A percentile compares a stretch with the other conserved stretches of the same genome.
These are phyloP conservation scores for Neoboletus magnificus DNA, from an alignment of 768 basidiomycete genomes.

Conservation along the genomic window DNA sequence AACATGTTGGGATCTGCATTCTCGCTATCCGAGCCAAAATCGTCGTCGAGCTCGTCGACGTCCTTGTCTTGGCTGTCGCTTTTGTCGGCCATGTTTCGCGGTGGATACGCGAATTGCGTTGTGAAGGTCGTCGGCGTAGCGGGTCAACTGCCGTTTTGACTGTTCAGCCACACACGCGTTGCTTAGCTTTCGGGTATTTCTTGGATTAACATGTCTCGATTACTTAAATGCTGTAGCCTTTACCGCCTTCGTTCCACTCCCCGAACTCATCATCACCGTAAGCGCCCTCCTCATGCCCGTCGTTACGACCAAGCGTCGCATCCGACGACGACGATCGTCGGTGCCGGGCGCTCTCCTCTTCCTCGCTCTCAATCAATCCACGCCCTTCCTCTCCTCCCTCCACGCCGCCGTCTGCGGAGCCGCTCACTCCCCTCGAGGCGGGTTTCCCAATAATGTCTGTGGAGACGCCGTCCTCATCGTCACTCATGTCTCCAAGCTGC, in stretches of 20 bases:
- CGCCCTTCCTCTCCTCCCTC: slow-evolving; percentile 40
- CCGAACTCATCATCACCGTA: slow-evolving; percentile 34
- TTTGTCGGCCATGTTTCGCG: slow-evolving; percentile 18
- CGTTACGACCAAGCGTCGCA: slow-evolving; percentile 30
- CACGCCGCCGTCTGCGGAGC: slow-evolving; percentile 7
- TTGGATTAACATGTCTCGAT: neutral
- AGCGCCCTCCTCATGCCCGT: slow-evolving; percentile 6
- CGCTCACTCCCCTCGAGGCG: slow-evolving; percentile 16
- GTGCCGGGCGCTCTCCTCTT: slow-evolving; percentile 31
- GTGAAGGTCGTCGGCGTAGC: neutral
- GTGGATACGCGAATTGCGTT: neutral
- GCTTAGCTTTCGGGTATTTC: neutral
- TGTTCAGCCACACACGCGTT: slow-evolving; percentile 22
- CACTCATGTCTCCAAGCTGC: slow-evolving; percentile 72
- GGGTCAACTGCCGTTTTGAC: neutral
- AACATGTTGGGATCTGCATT: slow-evolving; percentile 40
- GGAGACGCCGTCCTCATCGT: slow-evolving; percentile 53
- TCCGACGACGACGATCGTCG: slow-evolving; percentile 37
- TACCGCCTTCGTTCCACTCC: slow-evolving; percentile 27
- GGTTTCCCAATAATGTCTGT: slow-evolving; percentile 37
- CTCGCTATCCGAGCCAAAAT: slow-evolving; percentile 40
- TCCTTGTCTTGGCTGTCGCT: slow-evolving; percentile 35
- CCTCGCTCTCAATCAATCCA: slow-evolving; percentile 38
- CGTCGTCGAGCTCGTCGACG: slow-evolving; percentile 47
- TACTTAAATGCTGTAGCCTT: slow-evolving; percentile 2